A percentile compares a stretch with the other conserved stretches of the same genome.
phyloP scores from a whole-genome alignment of 805 yeast species.

The Kodamaea jinghongensis region DNA sequence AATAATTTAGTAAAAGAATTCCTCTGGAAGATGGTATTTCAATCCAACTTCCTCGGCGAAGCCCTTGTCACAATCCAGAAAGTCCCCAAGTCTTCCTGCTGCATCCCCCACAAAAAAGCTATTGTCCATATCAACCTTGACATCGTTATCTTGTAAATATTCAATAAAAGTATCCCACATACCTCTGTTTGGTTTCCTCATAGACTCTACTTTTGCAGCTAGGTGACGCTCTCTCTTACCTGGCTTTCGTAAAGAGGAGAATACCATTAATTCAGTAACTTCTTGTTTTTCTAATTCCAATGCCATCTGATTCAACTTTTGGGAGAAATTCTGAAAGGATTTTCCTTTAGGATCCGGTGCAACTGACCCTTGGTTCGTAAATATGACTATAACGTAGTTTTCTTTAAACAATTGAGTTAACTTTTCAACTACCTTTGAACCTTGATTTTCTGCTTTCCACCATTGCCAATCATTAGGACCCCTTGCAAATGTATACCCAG shows the following conservation, averaged over 20 bases:
- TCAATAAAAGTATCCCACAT: conserved; percentile 62
- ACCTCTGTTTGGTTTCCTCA: conserved; percentile 76
- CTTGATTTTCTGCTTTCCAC: conserved; percentile 22
- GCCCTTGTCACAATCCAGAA: conserved; percentile 70
- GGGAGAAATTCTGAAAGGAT: conserved; percentile 38
- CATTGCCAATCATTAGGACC: conserved; percentile 73
- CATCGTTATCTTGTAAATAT: conserved; percentile 31
- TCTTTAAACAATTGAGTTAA: conserved; percentile 21
- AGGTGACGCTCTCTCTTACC: conserved; percentile 12
- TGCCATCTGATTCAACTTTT: conserved; percentile 41
- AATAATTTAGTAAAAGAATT: conserved; percentile 52
- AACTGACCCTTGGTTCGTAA: conserved; percentile 84
- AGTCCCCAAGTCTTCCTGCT: conserved; percentile 79
- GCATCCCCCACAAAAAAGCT: conserved; percentile 93
- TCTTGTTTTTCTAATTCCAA: conserved; percentile 17
- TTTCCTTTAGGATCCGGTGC: conserved; percentile 36
- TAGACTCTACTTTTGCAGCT: conserved; percentile 12
- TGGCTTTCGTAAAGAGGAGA: conserved; percentile 63
- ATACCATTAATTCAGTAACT: conserved; percentile 39
- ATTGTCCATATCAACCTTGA: conserved; percentile 35
- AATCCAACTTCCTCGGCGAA: conserved; percentile 60
- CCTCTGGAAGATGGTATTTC: conserved; percentile 69
- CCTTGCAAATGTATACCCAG: conserved; percentile 57
- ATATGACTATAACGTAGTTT: conserved; percentile 54
- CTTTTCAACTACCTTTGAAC: conserved; percentile 20